Evolutionary conservation across 2,329 filamentous ascomycete species (phyloP), one percentile per base, ranked within the genome.

Genomic region (Fusarium buxicola): DNA sequence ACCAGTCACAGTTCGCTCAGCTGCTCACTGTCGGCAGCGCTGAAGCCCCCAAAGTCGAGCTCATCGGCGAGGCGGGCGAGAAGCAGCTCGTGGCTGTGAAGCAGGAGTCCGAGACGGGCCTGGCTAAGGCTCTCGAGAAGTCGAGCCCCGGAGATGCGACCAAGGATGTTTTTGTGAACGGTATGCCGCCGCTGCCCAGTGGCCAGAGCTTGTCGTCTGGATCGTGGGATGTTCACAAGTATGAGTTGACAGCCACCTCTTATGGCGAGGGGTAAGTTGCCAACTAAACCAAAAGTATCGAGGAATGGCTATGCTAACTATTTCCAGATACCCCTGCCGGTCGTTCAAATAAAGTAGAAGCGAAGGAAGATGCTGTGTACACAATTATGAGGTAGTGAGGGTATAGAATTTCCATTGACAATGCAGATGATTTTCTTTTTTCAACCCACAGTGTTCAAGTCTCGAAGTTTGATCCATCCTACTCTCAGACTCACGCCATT

Each of bases 21-120:
- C 86, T 99, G 70, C 83, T 99, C 74, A 89, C 85, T 25, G 88
- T 98, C 39, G 95, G 95, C 67, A 97, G 90, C 79, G 90, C 89
- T 54, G 89, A 87, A 10, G 82, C 81, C 44, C 94, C 95, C 30
- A 94, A 92, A 81, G 88, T 92, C 63, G 92, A 96, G 72, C 85
- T 94, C 74, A 85, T 96, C 57, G 83, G 83, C 64, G 93, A 74
- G 82, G 78, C 75, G 8, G 80, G 86, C 72, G 76, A 76, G 73
- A 80, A 85, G 91, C 82, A 81, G 58, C 81, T 99, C 64, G 89
- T 95, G 34, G 86, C 86, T 25, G 89, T 90, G 25, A 87, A 90
- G 80, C 83, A 94, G 74, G 86, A 92, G 73, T 92, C 91, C 28
- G 82, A 89, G 76, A 87, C 87, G 69, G 89, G 91, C 0, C 78